These are phyloP conservation scores for Eucalyptus brandiana DNA, from an alignment of 345 rosid genomes.

Conservation along the genomic window DNA sequence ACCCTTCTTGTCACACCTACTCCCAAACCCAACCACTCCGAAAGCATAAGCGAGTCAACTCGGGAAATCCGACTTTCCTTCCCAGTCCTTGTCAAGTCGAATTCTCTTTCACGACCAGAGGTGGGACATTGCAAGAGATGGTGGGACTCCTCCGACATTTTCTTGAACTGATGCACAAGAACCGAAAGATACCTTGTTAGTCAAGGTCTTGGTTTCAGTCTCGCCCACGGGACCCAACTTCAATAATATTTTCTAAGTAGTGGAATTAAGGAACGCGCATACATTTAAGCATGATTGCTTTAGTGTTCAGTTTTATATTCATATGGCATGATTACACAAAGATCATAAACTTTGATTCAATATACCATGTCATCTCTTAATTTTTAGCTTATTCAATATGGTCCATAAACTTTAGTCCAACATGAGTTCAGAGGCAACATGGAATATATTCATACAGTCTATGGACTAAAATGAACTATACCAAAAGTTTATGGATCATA, in stretches of 20 bases:
- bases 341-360: neutral
- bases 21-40: neutral
- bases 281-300: neutral
- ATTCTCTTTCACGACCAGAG: neutral
- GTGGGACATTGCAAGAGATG: neutral
- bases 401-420: neutral
- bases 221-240: neutral
- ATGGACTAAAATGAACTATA: no score
- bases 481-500: no score
- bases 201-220: neutral
- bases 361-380: rapidly evolving
- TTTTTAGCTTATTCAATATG: neutral
- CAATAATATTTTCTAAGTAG: neutral
- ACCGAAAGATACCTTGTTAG: neutral
- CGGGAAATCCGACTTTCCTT: neutral
- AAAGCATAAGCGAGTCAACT: neutral
- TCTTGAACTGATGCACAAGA: neutral
- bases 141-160: neutral
- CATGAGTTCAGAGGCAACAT: no score
- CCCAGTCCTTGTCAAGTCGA: neutral
- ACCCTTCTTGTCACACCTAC: neutral
- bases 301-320: neutral
- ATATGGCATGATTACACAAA: neutral
- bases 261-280: neutral
- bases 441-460: no score